Evolutionary conservation across 352 stramenopile genomes (phyloP).

Genomic region (Pythium inflatum): DNA sequence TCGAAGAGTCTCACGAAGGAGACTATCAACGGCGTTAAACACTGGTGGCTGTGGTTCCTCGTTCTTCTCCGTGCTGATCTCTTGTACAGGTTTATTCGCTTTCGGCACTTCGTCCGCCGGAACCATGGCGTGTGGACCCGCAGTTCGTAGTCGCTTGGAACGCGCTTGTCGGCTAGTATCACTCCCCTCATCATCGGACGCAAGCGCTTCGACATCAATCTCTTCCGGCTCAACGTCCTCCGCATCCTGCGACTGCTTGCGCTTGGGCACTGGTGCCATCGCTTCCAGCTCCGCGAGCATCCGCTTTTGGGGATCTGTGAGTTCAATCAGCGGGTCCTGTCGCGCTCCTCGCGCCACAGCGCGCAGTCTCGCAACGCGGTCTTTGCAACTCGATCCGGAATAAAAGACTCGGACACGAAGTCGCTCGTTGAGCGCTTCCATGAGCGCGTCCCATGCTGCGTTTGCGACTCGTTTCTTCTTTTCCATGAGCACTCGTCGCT

Average conservation of each 20-base stretch:
- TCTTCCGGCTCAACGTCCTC: slow-evolving; percentile 1
- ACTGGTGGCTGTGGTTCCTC: background rate
- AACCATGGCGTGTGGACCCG: background rate
- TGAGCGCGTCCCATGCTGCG: slow-evolving; percentile 6
- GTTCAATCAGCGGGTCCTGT: slow-evolving; percentile 4
- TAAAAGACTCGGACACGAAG: slow-evolving; percentile 10
- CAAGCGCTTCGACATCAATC: slow-evolving; percentile 6
- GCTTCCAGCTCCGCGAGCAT: slow-evolving; percentile 5
- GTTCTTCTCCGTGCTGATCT: background rate
- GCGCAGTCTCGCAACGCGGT: slow-evolving; percentile 5
- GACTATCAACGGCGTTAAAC: background rate
- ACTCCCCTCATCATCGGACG: slow-evolving; percentile 10
- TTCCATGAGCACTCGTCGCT: background rate
- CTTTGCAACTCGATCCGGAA: slow-evolving; percentile 17
- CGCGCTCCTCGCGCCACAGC: slow-evolving; percentile 8
- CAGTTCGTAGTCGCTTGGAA: background rate
- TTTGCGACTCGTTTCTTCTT: background rate
- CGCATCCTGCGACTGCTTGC: no score
- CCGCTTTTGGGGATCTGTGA: background rate
- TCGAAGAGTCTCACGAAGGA: background rate
- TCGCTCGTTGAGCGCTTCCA: background rate
- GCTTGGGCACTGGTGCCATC: no score
- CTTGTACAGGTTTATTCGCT: no score
- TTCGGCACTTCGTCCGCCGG: background rate
- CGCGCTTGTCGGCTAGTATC: no score